Base-by-base conservation (phyloP, 2,329 filamentous ascomycete genomes). In the Diaporthe sp. region DNA sequence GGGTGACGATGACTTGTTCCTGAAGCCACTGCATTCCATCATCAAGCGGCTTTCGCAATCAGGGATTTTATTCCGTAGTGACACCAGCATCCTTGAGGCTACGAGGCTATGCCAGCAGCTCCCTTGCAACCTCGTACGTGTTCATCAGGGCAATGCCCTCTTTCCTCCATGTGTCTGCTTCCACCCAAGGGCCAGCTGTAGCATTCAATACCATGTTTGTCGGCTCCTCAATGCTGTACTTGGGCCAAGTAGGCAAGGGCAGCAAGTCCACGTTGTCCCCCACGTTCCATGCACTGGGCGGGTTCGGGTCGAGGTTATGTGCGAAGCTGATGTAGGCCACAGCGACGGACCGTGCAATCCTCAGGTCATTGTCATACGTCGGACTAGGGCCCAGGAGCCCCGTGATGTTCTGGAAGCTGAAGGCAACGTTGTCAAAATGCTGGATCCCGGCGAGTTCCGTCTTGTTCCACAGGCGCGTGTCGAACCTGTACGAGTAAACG, bases 371-470 rank as follows among this genome's bases (percentile, higher is more conserved):
- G 62, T 87, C 84, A 44, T 84, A 86, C 68, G 83, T 76, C 0
- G 87, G 87, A 31, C 86, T 83, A 4, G 87, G 84, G 0, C 87
- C 87, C n/a, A 89, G 79, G 34, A 85, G 75, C 0, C 87, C 87
- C 1, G 83, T 84, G 61, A 88, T 87, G 73, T 89, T 89, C 78
- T 89, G 86, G 79, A 89, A 89, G 76, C 84, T 86, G 78, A 87
- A 89, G 2, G 86, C 86, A 0, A 88, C 87, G 67, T 89, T 88
- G 78, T 84, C 83, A 72, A 88, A 88, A 76, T 89, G 88, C 74
- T 84, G 84, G 25, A 86, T 83, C 2, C 86, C 87, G 10, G 83
- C 83, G 76, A 84, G 83, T 19, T 82, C 82, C 3, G 79, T 78
- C 9, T 84, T 82, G 75, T 85, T 84, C 82, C 86, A 88, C 31